Conservation (phyloP, 345 rosid species). For the Eutrema japonicum region DNA sequence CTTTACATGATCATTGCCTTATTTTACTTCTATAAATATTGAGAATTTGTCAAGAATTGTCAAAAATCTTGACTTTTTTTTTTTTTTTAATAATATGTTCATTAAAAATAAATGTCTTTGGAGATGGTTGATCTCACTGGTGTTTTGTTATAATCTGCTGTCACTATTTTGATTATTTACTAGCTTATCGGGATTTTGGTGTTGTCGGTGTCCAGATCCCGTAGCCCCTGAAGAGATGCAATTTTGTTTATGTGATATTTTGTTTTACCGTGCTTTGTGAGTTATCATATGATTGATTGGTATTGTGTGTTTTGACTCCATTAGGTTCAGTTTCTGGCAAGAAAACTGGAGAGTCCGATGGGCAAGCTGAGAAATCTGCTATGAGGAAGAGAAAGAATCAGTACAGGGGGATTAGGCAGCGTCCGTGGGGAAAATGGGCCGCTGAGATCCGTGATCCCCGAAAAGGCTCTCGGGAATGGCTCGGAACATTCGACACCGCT, state of each 20-base stretch:
- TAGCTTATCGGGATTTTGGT: neutral
- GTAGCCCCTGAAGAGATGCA: neutral
- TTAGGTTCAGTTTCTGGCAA: conserved; percentile 55
- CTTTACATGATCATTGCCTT: conserved; percentile 13
- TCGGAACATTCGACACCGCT: conserved; percentile 95
- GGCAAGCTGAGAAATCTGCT: conserved; percentile 68
- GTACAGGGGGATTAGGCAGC: conserved; percentile 91
- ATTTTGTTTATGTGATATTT: neutral
- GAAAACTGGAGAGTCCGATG: conserved; percentile 53
- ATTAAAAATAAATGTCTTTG: conserved; percentile 1
- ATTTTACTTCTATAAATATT: neutral
- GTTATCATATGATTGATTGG: conserved; percentile 10
- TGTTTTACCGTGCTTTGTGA: neutral
- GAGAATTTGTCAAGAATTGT: neutral
- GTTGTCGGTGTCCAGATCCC: neutral
- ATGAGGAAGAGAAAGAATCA: conserved; percentile 94
- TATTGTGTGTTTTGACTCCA: conserved; percentile 27
- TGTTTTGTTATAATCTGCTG: conserved; percentile 18
- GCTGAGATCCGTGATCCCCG: conserved; percentile 98
- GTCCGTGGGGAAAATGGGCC: conserved; percentile 99
- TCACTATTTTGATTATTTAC: conserved; percentile 9
- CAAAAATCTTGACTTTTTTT: neutral
- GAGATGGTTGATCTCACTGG: conserved; percentile 12
- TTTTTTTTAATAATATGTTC: neutral
- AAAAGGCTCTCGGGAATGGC: conserved; percentile 95